These are phyloP conservation scores for Dacryopinax spathularia DNA, from an alignment of 768 basidiomycete genomes.

Conservation along the genomic window DNA sequence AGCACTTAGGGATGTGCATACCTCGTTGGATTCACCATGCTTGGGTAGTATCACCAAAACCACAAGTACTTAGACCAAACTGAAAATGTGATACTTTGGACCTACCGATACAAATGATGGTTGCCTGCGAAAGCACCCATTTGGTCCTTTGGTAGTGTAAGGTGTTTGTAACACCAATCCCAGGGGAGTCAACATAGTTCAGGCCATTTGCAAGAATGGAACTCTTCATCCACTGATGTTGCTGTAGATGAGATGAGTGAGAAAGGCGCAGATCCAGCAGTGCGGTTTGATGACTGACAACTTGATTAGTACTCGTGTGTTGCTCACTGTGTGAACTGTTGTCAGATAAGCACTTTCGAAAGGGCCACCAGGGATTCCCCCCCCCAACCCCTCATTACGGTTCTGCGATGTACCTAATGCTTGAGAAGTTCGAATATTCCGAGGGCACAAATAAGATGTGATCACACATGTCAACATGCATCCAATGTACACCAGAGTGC, in stretches of 20 bases:
- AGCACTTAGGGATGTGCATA: background rate
- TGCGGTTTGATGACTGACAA: no score
- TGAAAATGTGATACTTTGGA: background rate
- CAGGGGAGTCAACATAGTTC: background rate
- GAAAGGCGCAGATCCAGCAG: no score
- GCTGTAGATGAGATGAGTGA: background rate
- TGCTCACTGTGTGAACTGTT: no score
- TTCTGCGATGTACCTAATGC: no score
- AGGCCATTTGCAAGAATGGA: background rate
- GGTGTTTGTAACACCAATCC: background rate
- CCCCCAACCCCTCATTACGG: no score
- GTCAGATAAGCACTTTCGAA: no score
- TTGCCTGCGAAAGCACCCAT: background rate
- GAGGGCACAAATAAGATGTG: no score
- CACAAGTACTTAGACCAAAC: background rate
- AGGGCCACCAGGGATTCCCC: no score
- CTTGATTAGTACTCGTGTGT: background rate
- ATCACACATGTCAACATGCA: no score
- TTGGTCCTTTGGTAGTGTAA: background rate
- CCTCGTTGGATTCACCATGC: background rate
- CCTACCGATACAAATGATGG: background rate
- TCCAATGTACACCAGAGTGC: no score
- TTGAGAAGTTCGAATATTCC: no score
- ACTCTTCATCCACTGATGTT: background rate
- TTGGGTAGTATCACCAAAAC: background rate